Evolutionary conservation across 495 filamentous ascomycete species (phyloP).

Genomic region (Podospora comata): DNA sequence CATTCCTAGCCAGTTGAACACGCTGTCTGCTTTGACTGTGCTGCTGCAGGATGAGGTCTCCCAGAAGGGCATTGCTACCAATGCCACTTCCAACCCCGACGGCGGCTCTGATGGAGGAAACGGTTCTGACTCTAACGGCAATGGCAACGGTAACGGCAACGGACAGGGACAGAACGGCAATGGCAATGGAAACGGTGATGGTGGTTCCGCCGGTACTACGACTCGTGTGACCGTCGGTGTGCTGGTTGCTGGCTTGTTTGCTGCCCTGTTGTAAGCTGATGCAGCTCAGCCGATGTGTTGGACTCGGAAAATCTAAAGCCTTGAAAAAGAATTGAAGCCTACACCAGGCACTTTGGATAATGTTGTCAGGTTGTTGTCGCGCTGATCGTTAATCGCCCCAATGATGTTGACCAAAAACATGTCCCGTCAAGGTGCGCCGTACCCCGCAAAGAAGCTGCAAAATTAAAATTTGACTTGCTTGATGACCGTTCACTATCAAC

Average conservation of each 20-base stretch:
- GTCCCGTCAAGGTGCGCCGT: too few relatives aligned
- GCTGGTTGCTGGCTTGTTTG: constrained; percentile 2
- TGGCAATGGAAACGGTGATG: background rate
- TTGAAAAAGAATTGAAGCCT: background rate
- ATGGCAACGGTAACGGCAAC: background rate
- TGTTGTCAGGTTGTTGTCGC: too few relatives aligned
- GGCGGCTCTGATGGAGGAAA: constrained; percentile 26
- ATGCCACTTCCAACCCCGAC: constrained; percentile 5
- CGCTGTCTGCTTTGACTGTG: constrained; percentile 59
- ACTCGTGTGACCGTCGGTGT: constrained; percentile 7
- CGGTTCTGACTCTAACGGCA: background rate
- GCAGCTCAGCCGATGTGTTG: background rate
- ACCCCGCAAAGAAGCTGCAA: too few relatives aligned
- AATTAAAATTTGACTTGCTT: too few relatives aligned
- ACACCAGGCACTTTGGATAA: background rate
- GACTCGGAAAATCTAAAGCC: background rate
- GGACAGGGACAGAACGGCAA: constrained; percentile 3
- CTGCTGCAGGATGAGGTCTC: constrained; percentile 38
- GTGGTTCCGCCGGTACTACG: background rate
- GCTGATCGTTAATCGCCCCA: too few relatives aligned
- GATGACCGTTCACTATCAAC: too few relatives aligned
- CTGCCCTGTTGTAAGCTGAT: background rate
- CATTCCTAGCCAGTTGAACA: constrained; percentile 64
- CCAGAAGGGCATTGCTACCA: constrained; percentile 27
- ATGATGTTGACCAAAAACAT: background rate